phyloP scores from a whole-genome alignment of 805 yeast species.

The Saturnispora quitensis region DNA sequence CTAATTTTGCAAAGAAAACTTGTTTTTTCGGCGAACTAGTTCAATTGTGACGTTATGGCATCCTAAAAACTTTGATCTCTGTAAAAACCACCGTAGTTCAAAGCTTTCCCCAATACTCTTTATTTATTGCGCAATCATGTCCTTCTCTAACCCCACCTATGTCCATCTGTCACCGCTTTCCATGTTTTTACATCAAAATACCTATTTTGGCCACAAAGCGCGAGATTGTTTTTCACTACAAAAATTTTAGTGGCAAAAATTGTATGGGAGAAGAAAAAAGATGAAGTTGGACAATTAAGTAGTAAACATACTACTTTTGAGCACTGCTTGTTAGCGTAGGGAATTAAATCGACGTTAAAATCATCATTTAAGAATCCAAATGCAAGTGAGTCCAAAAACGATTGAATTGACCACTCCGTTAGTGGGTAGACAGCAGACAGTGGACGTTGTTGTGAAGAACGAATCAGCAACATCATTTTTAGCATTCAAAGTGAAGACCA shows the following conservation, averaged over 20 bases:
- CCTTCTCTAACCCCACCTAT: background rate
- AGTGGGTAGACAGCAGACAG: constrained; percentile 54
- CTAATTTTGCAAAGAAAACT: too few species aligned
- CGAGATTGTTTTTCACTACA: background rate
- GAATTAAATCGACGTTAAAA: background rate
- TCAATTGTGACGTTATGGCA: too few species aligned
- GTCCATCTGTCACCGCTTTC: background rate
- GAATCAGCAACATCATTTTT: constrained; percentile 39
- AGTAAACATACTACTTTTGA: background rate
- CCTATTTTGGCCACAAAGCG: background rate
- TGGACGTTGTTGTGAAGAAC: constrained; percentile 47
- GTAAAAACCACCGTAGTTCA: too few species aligned
- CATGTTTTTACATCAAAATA: background rate
- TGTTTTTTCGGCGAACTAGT: too few species aligned
- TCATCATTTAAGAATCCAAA: background rate
- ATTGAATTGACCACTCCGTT: constrained; percentile 42
- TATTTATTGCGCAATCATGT: background rate
- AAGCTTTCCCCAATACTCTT: background rate
- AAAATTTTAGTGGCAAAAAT: background rate
- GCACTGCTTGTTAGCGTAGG: background rate
- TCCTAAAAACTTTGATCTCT: too few species aligned
- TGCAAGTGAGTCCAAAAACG: constrained; percentile 8
- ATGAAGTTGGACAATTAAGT: background rate
- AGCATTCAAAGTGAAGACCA: constrained; percentile 95
- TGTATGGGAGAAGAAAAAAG: background rate